Percentiles rank a stretch among this genome's conserved stretches.
These are phyloP conservation scores for Cinchona pubescens DNA, from an alignment of 257 asterid species.

Conservation along the genomic window DNA sequence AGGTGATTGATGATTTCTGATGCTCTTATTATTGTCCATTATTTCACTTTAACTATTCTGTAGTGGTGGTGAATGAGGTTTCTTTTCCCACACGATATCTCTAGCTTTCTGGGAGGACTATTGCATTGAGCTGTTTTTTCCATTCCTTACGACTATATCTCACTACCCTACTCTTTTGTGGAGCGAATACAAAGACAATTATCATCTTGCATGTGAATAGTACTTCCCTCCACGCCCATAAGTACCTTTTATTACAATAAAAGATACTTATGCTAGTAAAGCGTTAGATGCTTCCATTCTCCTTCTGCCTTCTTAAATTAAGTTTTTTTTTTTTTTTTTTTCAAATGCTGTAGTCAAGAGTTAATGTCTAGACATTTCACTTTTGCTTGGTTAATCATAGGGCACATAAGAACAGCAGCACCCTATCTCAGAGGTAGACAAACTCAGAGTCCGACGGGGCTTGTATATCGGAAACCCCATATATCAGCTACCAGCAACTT, in stretches of 20 bases:
- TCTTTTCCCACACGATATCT: background rate
- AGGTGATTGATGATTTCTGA: background rate
- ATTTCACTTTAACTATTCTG: background rate
- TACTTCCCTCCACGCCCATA: no score
- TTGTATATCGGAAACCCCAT: constrained; percentile 20
- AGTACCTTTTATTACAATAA: no score
- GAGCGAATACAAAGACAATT: background rate
- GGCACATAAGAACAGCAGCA: constrained; percentile 14
- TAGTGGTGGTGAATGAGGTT: background rate
- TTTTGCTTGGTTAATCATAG: constrained; percentile 14
- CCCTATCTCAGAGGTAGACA: constrained; percentile 18
- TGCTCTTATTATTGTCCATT: background rate
- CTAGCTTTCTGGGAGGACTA: background rate
- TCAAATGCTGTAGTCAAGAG: background rate
- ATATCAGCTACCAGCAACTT: constrained; percentile 21
- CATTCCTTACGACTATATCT: background rate
- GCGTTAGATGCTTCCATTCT: background rate
- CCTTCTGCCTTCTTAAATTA: background rate
- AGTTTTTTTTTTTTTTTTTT: background rate
- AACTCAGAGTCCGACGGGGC: constrained; percentile 15
- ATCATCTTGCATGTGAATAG: background rate
- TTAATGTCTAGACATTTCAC: background rate
- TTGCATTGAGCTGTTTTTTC: background rate
- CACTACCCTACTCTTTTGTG: background rate
- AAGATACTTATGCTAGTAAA: background rate